Percentiles rank a stretch among this genome's conserved stretches.
Conservation (phyloP, 2,329 filamentous ascomycete genomes). For the Hirsutella minnesotensis region DNA sequence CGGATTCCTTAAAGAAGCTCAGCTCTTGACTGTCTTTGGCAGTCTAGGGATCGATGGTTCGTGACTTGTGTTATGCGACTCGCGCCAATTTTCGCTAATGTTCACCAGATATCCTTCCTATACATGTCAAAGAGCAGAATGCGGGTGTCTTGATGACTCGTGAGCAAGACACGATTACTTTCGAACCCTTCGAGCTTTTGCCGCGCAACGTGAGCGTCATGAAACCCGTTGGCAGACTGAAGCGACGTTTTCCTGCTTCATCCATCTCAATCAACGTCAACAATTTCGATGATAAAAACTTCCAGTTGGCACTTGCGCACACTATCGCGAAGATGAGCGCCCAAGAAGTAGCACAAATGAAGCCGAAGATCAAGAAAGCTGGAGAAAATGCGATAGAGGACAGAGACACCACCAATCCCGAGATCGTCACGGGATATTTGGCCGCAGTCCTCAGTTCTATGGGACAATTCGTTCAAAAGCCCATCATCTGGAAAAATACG, state of each 20-base stretch:
- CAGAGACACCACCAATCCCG: neutral
- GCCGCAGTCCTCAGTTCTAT: neutral
- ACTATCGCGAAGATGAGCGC: neutral
- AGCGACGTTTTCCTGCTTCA: neutral
- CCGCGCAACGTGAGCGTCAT: neutral
- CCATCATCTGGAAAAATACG: neutral
- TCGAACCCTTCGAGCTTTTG: neutral
- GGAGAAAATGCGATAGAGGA: neutral
- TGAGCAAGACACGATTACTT: neutral
- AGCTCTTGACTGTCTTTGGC: no score
- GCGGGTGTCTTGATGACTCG: neutral
- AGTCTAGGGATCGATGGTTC: no score
- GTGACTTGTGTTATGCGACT: no score
- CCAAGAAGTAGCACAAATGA: neutral
- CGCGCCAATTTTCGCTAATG: no score
- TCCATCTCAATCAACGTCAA: neutral
- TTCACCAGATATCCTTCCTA: no score
- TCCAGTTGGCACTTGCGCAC: neutral
- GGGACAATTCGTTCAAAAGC: neutral
- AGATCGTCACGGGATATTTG: neutral
- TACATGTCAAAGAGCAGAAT: neutral
- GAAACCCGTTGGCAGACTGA: neutral
- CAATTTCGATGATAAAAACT: neutral
- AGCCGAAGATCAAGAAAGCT: neutral
- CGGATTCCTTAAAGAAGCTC: no score